A percentile compares a stretch with the other conserved stretches of the same genome.
Conservation (phyloP, 2,329 filamentous ascomycete species). For the Aspergillus sp. region DNA sequence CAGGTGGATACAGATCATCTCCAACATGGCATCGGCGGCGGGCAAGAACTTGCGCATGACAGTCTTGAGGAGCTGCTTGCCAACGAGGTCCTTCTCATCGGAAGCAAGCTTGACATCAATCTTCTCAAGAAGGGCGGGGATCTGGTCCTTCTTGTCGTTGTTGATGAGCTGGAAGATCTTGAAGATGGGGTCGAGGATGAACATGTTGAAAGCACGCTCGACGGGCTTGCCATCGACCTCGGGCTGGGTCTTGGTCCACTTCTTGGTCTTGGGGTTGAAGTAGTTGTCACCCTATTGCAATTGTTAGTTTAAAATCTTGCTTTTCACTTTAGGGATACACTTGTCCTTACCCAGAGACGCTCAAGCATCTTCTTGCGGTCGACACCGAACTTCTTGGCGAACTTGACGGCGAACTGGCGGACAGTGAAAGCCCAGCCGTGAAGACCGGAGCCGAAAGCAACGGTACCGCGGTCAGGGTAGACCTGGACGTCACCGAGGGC, state of each 20-base stretch:
- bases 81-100: slow-evolving; percentile 92
- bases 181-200: slow-evolving; percentile 99
- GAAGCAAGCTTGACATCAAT: slow-evolving; percentile 86
- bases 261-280: slow-evolving; percentile 99
- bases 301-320: not conserved
- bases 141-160: slow-evolving; percentile 98
- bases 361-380: slow-evolving; percentile 99
- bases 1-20: slow-evolving; percentile 99
- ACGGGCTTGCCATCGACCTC: slow-evolving; percentile 84
- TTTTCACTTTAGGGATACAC: slow-evolving; percentile 20
- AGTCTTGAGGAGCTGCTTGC: slow-evolving; percentile 96
- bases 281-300: slow-evolving; percentile 80
- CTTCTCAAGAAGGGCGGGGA: slow-evolving; percentile 82
- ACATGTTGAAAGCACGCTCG: slow-evolving; percentile 99
- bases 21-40: slow-evolving; percentile 94
- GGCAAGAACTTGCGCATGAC: slow-evolving; percentile 99
- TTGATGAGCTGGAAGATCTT: slow-evolving; percentile 95
- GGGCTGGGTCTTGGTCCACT: slow-evolving; percentile 86
- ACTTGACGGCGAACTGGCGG: slow-evolving; percentile 93
- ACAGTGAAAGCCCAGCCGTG: slow-evolving; percentile 99
- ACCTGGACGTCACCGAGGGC: slow-evolving; percentile 96
- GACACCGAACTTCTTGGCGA: slow-evolving; percentile 99
- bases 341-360: slow-evolving; percentile 84
- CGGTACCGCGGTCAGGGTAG: slow-evolving; percentile 95
- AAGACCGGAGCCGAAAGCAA: slow-evolving; percentile 98